Conservation (phyloP, 306 rosid species). For the Sicyos edulis region DNA sequence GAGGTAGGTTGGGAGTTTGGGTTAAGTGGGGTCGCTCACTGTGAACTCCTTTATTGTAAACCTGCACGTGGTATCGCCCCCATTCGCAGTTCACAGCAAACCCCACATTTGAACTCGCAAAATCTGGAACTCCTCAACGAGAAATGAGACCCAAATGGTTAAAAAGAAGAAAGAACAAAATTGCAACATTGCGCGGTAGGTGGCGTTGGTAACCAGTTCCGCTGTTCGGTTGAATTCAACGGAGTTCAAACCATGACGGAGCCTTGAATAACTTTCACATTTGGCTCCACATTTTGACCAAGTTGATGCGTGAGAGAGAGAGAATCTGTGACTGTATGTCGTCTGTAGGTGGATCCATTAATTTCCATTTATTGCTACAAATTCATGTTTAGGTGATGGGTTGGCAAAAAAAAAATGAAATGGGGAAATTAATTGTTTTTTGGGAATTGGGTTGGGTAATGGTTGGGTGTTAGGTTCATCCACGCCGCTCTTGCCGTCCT, state of each 20-base stretch:
- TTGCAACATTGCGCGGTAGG: conserved; percentile 32
- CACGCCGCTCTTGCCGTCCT: conserved; percentile 27
- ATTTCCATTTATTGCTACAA: conserved; percentile 18
- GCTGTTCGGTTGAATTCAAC: background rate
- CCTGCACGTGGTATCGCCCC: conserved; percentile 71
- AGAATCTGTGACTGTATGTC: too few relatives aligned
- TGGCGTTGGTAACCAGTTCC: conserved; percentile 44
- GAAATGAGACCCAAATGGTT: background rate
- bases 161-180: background rate
- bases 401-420: conserved; percentile 10
- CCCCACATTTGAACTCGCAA: conserved; percentile 11
- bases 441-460: conserved; percentile 26
- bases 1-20: conserved; percentile 60
- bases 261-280: background rate
- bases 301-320: background rate
- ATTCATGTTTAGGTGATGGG: conserved; percentile 18
- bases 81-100: conserved; percentile 47
- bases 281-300: conserved; percentile 3
- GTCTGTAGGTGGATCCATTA: conserved; percentile 19
- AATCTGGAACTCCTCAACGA: background rate
- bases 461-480: conserved; percentile 51
- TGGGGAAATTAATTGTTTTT: conserved; percentile 11
- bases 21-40: conserved; percentile 22
- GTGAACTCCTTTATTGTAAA: conserved; percentile 38
- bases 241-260: background rate